Evolutionary conservation across 1,284 basidiomycete genomes (phyloP).

Genomic region (Irpex sp.): DNA sequence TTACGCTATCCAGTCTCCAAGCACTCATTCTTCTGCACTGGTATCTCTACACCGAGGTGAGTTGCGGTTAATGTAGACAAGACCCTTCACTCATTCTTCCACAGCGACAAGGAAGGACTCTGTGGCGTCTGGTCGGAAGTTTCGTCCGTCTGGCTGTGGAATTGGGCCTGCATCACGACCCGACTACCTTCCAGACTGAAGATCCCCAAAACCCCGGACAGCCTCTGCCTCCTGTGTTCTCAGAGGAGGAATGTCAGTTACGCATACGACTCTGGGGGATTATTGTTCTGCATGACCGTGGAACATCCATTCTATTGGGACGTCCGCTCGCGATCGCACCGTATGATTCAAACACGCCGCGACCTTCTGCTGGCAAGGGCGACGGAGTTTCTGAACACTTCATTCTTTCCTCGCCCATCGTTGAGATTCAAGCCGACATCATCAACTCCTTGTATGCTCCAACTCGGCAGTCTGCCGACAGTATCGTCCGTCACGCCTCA

Average conservation of each 20-base stretch:
- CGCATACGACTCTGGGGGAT: conserved; percentile 80
- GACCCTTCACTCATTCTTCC: conserved; percentile 12
- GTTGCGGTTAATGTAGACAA: conserved; percentile 19
- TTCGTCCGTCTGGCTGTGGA: conserved; percentile 76
- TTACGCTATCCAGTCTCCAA: conserved; percentile 76
- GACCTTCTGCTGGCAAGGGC: conserved; percentile 49
- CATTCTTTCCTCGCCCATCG: conserved; percentile 61
- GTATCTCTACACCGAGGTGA: conserved; percentile 82
- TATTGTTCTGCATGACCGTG: conserved; percentile 78
- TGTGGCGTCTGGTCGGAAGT: conserved; percentile 81
- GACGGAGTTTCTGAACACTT: conserved; percentile 67
- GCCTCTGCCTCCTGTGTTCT: conserved; percentile 46
- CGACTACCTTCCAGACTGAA: conserved; percentile 48
- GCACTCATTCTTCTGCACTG: conserved; percentile 78
- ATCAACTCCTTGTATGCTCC: conserved; percentile 80
- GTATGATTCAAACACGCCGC: conserved; percentile 73
- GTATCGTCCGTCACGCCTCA: conserved; percentile 69
- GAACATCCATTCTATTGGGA: conserved; percentile 78
- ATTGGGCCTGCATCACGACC: conserved; percentile 80
- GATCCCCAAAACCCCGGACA: conserved; percentile 25
- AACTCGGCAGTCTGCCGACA: conserved; percentile 58
- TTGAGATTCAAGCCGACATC: conserved; percentile 81
- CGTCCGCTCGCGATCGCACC: conserved; percentile 79
- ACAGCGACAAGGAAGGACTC: conserved; percentile 76
- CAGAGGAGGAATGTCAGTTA: conserved; percentile 67